Conservation (phyloP, 176 grass and related monocot genomes). For the Rhynchospora pubera region DNA sequence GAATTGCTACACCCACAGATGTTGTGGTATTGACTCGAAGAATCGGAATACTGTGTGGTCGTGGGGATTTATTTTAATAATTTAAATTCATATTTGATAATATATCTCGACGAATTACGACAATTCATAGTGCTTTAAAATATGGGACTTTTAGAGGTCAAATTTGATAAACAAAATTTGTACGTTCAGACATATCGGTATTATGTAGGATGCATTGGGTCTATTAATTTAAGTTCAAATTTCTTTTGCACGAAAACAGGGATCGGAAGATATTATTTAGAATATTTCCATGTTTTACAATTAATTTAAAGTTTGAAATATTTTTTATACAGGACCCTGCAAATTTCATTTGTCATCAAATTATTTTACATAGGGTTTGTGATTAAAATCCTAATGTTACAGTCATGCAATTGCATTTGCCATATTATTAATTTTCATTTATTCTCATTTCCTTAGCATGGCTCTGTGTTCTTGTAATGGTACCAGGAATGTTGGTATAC, state of each 20-base stretch:
- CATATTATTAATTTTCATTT: background rate
- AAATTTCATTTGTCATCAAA: no score
- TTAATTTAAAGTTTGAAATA: background rate
- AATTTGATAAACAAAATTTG: background rate
- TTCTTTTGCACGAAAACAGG: background rate
- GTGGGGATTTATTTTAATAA: no score
- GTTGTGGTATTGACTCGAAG: background rate
- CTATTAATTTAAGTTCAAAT: background rate
- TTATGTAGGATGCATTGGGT: background rate
- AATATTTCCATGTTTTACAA: background rate
- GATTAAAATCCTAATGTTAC: background rate
- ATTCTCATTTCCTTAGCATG: background rate
- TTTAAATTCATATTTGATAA: background rate
- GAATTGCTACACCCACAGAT: background rate
- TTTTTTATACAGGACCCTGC: no score
- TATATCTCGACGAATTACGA: background rate
- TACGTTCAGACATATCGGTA: no score
- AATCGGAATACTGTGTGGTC: background rate
- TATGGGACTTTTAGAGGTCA: background rate
- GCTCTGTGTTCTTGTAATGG: no score
- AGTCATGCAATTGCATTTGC: background rate
- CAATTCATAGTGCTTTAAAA: background rate
- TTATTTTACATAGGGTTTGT: background rate
- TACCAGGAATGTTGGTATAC: background rate
- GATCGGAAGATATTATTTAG: background rate